A percentile compares a stretch with the other conserved stretches of the same genome.
Conservation (phyloP, 140 eudicot species). For the Stevia rebaudiana region DNA sequence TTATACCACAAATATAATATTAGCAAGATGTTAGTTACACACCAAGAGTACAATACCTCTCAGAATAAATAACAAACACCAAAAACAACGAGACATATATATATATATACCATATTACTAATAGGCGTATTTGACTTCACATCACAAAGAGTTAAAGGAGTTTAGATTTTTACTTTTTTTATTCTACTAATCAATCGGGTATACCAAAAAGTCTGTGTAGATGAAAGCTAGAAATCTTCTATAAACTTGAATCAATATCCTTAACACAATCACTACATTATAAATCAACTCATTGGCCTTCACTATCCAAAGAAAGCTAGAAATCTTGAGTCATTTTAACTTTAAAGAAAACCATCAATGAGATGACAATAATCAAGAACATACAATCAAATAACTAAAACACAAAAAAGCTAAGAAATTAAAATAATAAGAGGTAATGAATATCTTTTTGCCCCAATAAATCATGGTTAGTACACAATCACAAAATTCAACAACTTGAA, state of each 20-base stretch:
- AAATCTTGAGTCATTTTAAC: slow-evolving; percentile 2
- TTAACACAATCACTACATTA: background rate
- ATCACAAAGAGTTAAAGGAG: background rate
- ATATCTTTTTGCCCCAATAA: background rate
- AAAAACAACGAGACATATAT: too few species aligned
- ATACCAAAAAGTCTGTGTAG: background rate
- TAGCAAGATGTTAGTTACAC: too few species aligned
- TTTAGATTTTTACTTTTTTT: background rate
- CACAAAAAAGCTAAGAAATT: too few species aligned
- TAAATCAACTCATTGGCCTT: too few species aligned
- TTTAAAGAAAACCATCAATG: slow-evolving; percentile 4
- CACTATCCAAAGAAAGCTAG: background rate
- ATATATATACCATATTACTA: too few species aligned
- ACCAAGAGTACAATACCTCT: too few species aligned
- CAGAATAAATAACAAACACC: too few species aligned
- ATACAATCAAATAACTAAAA: background rate
- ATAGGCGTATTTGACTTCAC: background rate
- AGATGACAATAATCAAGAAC: slow-evolving; percentile 10
- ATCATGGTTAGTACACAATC: background rate
- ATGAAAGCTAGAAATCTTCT: too few species aligned
- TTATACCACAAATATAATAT: too few species aligned
- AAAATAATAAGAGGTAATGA: background rate
- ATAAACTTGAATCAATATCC: background rate
- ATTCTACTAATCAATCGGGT: background rate
- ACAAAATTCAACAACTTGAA: background rate